phyloP scores from a whole-genome alignment of 176 grass and related monocot species.

The Avena sativa region DNA sequence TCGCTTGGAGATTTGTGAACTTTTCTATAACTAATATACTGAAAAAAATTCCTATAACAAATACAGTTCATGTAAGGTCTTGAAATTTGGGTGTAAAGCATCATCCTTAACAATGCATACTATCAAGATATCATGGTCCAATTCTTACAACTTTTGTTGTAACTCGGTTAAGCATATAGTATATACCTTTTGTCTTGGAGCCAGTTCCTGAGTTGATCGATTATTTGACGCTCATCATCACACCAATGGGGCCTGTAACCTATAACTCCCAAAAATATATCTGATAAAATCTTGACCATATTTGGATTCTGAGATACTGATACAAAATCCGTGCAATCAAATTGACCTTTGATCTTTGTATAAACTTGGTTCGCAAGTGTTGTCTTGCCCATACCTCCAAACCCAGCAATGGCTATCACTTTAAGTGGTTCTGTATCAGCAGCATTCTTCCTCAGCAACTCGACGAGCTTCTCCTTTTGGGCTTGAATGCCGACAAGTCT shows the following conservation, averaged over 20 bases:
- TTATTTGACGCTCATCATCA: not conserved
- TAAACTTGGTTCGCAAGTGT: not conserved
- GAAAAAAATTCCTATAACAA: not conserved
- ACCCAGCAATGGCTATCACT: not conserved
- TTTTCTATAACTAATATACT: not conserved
- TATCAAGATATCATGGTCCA: not conserved
- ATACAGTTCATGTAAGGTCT: not conserved
- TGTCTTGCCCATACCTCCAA: constrained; percentile 21
- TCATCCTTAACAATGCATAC: not conserved
- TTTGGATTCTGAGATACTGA: not conserved
- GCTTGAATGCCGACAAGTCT: not conserved
- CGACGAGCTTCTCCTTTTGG: not conserved
- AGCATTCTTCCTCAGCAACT: not conserved
- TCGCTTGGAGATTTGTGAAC: not conserved
- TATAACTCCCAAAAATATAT: not conserved
- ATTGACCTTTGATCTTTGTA: constrained; percentile 1
- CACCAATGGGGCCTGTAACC: not conserved
- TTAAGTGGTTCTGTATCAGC: not conserved
- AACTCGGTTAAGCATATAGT: not conserved
- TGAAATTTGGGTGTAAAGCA: not conserved
- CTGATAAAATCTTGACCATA: not conserved
- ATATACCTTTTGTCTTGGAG: constrained; percentile 2
- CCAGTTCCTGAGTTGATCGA: constrained; percentile 47
- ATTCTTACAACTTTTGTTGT: no score
- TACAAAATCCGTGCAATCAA: not conserved